Conservation (phyloP, 257 asterid species). For the Petunia secreta region DNA sequence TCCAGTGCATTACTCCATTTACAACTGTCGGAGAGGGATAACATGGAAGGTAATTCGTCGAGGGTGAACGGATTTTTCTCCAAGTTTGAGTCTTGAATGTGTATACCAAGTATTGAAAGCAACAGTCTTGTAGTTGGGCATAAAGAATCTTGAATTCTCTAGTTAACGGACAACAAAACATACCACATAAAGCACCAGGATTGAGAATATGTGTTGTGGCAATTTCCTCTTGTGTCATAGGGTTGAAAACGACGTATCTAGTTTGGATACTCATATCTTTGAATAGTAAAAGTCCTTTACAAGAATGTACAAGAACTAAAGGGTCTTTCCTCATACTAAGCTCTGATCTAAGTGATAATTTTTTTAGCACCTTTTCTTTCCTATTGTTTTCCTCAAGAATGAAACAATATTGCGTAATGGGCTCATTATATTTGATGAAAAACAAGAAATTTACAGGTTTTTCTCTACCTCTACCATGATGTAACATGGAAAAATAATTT, state of each 20-base stretch:
- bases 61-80: background rate
- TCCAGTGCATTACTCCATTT: background rate
- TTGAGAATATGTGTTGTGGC: background rate
- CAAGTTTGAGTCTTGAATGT: background rate
- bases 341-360: background rate
- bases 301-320: background rate
- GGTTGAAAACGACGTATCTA: background rate
- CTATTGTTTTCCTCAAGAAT: background rate
- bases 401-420: background rate
- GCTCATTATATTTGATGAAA: no score
- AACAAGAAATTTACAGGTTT: background rate
- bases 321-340: background rate
- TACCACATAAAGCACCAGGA: background rate
- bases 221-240: background rate
- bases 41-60: background rate
- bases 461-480: background rate
- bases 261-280: background rate
- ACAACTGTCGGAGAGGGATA: background rate
- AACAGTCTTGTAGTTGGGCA: background rate
- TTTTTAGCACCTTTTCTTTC: background rate
- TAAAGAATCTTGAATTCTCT: background rate
- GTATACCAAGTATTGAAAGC: background rate
- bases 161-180: background rate
- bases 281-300: background rate
- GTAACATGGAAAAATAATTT: background rate